Evolutionary conservation across 305 asterid genomes (phyloP), one percentile per base, ranked within the genome.

Genomic region (Euphrasia arctica): DNA sequence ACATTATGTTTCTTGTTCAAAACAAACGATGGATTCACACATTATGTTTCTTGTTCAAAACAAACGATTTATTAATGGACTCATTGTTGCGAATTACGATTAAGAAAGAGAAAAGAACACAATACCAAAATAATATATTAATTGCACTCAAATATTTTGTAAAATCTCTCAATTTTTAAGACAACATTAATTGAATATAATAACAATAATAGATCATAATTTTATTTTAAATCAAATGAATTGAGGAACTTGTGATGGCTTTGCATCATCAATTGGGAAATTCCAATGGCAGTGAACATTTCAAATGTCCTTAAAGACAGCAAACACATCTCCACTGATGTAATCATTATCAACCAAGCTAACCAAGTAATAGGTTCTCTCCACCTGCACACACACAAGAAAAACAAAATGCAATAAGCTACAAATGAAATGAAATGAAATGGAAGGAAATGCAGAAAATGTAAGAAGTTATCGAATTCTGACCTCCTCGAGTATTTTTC

Each of bases 341-440:
- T 83, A 90, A 70, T 93, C 96, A 58, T 93, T 93, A 70, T 93
- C 97, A 22, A 93, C 97, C 82, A 93, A 80, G 78, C 95, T 93
- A 31, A 93, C 97, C 96, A 93, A 83, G 84, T 76, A 93, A 74
- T 75, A 90, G 73, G 72, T 82, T 74, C 55, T 74, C 76, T 81
- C 81, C 73, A 88, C 96, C 98, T 93, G 86, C 63, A 62, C 2
- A 57, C 28, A 5, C 61, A 62, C 9, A 25, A 34, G 8, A 34
- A 54, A 60, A 22, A 49, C 8, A 54, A 25, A 25, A 54, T 54
- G 32, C 36, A 54, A 54, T 9, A 54, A 22, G 29, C 59, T 28
- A 9, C 0, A 9, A 54, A 25, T 9, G 5, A 45, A 9, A 14
- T 31, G 34, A 60, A 13, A 51, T 18, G 0, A 25, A 22, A 22